Evolutionary conservation across 2,329 filamentous ascomycete genomes (phyloP), one percentile per base, ranked within the genome.

Genomic region (Cadophora malorum): DNA sequence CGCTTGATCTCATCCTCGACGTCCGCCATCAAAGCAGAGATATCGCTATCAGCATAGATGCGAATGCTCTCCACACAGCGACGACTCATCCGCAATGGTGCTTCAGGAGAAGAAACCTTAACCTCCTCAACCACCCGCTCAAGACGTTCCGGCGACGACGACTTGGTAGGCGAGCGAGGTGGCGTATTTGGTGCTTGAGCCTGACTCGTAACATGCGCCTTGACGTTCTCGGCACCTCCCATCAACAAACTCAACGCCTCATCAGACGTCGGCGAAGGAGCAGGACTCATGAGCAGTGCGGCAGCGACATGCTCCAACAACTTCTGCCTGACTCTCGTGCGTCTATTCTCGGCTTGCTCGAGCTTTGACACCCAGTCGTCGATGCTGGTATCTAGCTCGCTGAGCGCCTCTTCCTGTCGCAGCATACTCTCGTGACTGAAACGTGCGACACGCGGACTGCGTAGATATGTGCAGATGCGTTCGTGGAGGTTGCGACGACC

Each of bases 311-410:
- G 92, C 79, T 95, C 91, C 3, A 95, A 85, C 14, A 95, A 82
- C 82, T 94, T 95, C 77, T 94, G 91, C 47, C 91, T 86, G 55
- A 95, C 88, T 7, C 90, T 85, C 19, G 88, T 90, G 50, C 91
- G 88, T 75, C 92, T 85, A 76, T 94, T 93, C 78, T 95, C 92
- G 10, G 91, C 90, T 70, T 90, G 86, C 76, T 94, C 92, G n/a
- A 94, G 85, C 80, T 94, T 94, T 73, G 81, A 83, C 60, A 92
- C 88, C 90, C 92, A 94, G 76, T 93, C 91, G 74, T 94, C 92
- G 70, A 95, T 94, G 2, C 90, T 91, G 19, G 85, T 81, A 76
- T 95, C 91, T 7, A 95, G 85, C 77, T 94, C 91, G 1, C 89
- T 87, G 12, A 95, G 83, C 1, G 91, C 90, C 79, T 94, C 91